Conservation (phyloP, 1,284 basidiomycete genomes). For the Veloboletus limbatus region DNA sequence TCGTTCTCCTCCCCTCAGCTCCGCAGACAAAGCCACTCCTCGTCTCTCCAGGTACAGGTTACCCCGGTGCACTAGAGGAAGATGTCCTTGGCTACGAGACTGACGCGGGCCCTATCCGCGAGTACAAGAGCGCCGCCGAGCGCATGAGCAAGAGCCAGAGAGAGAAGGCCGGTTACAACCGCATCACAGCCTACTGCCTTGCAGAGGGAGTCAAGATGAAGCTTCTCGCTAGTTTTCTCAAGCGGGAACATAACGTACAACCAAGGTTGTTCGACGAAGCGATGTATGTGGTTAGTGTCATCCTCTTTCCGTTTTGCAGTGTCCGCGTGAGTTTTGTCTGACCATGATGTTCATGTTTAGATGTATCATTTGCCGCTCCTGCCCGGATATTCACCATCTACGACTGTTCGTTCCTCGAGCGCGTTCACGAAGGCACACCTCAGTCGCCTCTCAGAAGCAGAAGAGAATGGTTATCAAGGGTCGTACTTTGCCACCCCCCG, state of each 20-base stretch:
- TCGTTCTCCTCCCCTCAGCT: slow-evolving; percentile 87
- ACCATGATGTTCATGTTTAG: slow-evolving; percentile 38
- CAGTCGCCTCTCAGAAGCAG: slow-evolving; percentile 77
- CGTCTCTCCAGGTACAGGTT: slow-evolving; percentile 32
- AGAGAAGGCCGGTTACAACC: slow-evolving; percentile 69
- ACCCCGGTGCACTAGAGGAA: slow-evolving; percentile 38
- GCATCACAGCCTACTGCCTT: slow-evolving; percentile 86
- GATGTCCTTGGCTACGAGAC: slow-evolving; percentile 63
- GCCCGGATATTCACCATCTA: slow-evolving; percentile 85
- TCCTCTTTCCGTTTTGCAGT: not conserved
- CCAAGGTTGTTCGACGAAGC: slow-evolving; percentile 93
- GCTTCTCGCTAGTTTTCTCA: slow-evolving; percentile 77
- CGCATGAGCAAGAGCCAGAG: slow-evolving; percentile 77
- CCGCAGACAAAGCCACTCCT: slow-evolving; percentile 84
- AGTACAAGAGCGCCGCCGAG: slow-evolving; percentile 77
- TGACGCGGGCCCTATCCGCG: slow-evolving; percentile 56
- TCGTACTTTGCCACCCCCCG: slow-evolving; percentile 64
- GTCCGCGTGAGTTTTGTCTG: slow-evolving; percentile 1
- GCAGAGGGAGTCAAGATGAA: slow-evolving; percentile 84
- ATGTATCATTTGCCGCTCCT: slow-evolving; percentile 90
- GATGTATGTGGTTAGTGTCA: slow-evolving; percentile 74
- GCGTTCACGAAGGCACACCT: slow-evolving; percentile 61
- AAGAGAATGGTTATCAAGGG: slow-evolving; percentile 88
- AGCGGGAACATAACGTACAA: slow-evolving; percentile 89
- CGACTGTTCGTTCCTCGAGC: slow-evolving; percentile 82